Base-by-base conservation (phyloP, 1,284 basidiomycete species). In the Papiliotrema flavescens region DNA sequence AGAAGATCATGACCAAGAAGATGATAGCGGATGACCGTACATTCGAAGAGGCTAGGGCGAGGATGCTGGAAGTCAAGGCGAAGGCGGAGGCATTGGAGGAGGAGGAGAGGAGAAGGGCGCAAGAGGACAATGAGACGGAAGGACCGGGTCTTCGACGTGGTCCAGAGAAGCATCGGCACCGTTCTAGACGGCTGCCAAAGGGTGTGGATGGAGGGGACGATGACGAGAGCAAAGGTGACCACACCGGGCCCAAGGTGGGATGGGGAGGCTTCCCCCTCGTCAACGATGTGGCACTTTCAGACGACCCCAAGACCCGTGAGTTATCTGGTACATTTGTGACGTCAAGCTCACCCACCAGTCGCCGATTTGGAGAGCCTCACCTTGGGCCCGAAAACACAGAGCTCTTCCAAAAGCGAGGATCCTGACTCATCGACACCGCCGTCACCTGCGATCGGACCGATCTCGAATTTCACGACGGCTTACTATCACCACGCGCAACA, bases 401-500 rank as follows among this genome's bases (percentile, higher is more conserved):
- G n/a, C n/a, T n/a, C 28, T 11, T 32, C 11, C 28, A 32, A 32
- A 32, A 11, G 11, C 28, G 6, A 32, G 28, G 5, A 32, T 11
- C 6, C 28, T 32, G 28, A 5, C 28, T 32, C 28, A 6, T 32
- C 28, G 28, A 11, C 28, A 5, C 36, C 15, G 36, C 35, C 4
- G 5, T 32, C 32, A 1, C 28, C 8, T 17, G 47, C 37, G 2
- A 2, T 42, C 19, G 15, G 20, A 20, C 15, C 44, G 4, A n/a
- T 41, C 22, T 24, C 47, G 14, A 39, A 47, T 42, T 24, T 50
- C 47, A 20, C 54, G 3, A 42, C 45, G 5, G 36, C 36, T 14
- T 68, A 73, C 55, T 66, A 61, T 46, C 54, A 55, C 28, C 63
- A 67, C 20, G 67, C 66, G 14, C 67, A 70, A 52, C 68, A 71